These are phyloP conservation scores for Acacia concinna DNA, from an alignment of 331 rosid species.

Conservation along the genomic window DNA sequence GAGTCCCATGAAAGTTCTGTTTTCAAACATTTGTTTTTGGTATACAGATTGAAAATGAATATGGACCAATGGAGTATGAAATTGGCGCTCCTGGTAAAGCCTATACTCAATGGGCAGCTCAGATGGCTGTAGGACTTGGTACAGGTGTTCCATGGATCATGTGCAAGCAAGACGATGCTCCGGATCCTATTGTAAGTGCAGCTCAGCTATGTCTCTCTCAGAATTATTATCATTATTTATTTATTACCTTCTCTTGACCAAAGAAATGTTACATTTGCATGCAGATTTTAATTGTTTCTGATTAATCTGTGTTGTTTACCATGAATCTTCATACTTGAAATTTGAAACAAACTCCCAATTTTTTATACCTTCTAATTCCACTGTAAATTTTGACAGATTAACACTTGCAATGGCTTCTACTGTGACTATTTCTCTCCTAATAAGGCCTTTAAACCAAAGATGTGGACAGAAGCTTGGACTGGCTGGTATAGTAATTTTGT, in stretches of 20 bases:
- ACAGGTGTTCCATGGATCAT: constrained; percentile 92
- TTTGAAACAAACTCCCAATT: constrained; percentile 2
- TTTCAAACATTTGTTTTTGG: constrained; percentile 2
- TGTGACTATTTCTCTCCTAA: constrained; percentile 90
- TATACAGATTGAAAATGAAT: constrained; percentile 85
- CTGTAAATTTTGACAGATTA: constrained; percentile 50
- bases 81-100: constrained; percentile 70
- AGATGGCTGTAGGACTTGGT: constrained; percentile 71
- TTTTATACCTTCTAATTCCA: constrained; percentile 22
- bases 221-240: background rate
- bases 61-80: constrained; percentile 81
- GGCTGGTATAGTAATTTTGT: constrained; percentile 57
- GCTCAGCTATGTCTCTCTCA: background rate
- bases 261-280: background rate
- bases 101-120: constrained; percentile 81
- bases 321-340: constrained; percentile 6
- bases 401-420: constrained; percentile 88
- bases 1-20: constrained; percentile 3
- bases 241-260: constrained; percentile 30
- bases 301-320: constrained; percentile 22
- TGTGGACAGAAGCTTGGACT: constrained; percentile 99
- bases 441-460: constrained; percentile 79
- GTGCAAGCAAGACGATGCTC: constrained; percentile 96
- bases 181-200: constrained; percentile 78
- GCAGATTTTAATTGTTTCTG: background rate